These are phyloP conservation scores for Sarcomyxa edulis DNA, from an alignment of 768 basidiomycete genomes.

Conservation along the genomic window DNA sequence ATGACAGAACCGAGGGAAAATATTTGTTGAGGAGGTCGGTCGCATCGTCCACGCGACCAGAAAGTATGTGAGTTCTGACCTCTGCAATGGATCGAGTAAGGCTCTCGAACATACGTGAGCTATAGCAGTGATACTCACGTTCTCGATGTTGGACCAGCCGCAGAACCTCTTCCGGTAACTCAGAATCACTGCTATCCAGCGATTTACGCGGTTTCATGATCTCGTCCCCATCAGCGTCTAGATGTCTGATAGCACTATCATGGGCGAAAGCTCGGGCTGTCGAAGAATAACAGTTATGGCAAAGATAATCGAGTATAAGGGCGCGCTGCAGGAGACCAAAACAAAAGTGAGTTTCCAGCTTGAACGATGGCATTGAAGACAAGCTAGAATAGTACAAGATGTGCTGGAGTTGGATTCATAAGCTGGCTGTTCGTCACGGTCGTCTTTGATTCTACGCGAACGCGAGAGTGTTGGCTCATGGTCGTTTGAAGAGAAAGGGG, in stretches of 20 bases:
- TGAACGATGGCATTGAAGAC: background rate
- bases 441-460: background rate
- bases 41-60: slow-evolving; percentile 72
- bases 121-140: slow-evolving; percentile 39
- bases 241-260: slow-evolving; percentile 56
- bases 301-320: slow-evolving; percentile 73
- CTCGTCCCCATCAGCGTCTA: slow-evolving; percentile 72
- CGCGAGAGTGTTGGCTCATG: too few relatives aligned
- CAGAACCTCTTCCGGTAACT: slow-evolving; percentile 33
- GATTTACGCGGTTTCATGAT: slow-evolving; percentile 27
- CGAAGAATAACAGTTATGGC: slow-evolving; percentile 65
- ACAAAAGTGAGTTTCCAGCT: too few relatives aligned
- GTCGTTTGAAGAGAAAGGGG: too few relatives aligned
- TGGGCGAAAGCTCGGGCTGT: slow-evolving; percentile 66
- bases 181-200: slow-evolving; percentile 10
- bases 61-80: slow-evolving; percentile 64
- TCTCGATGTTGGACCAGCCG: slow-evolving; percentile 46
- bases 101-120: too few relatives aligned
- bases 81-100: slow-evolving; percentile 37
- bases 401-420: slow-evolving; percentile 7
- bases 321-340: slow-evolving; percentile 54
- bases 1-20: slow-evolving; percentile 68
- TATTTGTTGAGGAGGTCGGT: slow-evolving; percentile 58
- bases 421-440: slow-evolving; percentile 1
- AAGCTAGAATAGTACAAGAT: slow-evolving; percentile 10